Conservation (phyloP, 441 rosid species). For the Eruca vesicaria region DNA sequence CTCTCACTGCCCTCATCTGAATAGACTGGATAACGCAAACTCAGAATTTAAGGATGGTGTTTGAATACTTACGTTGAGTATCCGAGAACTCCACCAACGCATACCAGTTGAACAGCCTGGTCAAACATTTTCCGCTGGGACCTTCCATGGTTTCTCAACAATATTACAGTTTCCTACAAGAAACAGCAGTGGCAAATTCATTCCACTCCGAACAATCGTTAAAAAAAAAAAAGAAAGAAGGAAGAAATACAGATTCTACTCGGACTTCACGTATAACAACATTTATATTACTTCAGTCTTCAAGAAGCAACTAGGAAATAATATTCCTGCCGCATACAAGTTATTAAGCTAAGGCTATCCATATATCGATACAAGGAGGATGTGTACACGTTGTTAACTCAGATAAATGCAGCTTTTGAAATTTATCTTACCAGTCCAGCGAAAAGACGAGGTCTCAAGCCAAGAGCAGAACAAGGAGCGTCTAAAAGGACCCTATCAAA, state of each 20-base stretch:
- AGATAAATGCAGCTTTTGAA: neutral
- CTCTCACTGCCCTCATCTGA: neutral
- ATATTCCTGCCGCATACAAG: neutral
- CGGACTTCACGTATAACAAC: neutral
- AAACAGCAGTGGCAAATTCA: constrained; percentile 2
- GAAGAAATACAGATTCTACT: neutral
- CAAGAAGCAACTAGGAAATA: neutral
- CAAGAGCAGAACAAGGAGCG: constrained; percentile 99
- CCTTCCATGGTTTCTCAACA: constrained; percentile 77
- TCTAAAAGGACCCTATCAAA: constrained; percentile 94
- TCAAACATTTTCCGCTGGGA: constrained; percentile 93
- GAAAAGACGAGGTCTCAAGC: constrained; percentile 91
- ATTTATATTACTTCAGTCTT: neutral
- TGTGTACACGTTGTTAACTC: neutral
- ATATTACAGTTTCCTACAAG: constrained; percentile 76
- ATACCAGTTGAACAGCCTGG: constrained; percentile 93
- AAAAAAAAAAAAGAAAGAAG: no score
- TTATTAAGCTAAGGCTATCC: constrained; percentile 1
- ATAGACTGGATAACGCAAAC: neutral
- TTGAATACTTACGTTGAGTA: constrained; percentile 82
- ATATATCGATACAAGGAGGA: neutral
- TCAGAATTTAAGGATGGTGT: neutral
- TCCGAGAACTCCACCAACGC: constrained; percentile 89
- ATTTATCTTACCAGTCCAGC: constrained; percentile 65
- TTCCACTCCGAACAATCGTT: neutral